Percentiles rank a stretch among this genome's conserved stretches.
phyloP scores from a whole-genome alignment of 768 basidiomycete species.

The Podaxis sp. region DNA sequence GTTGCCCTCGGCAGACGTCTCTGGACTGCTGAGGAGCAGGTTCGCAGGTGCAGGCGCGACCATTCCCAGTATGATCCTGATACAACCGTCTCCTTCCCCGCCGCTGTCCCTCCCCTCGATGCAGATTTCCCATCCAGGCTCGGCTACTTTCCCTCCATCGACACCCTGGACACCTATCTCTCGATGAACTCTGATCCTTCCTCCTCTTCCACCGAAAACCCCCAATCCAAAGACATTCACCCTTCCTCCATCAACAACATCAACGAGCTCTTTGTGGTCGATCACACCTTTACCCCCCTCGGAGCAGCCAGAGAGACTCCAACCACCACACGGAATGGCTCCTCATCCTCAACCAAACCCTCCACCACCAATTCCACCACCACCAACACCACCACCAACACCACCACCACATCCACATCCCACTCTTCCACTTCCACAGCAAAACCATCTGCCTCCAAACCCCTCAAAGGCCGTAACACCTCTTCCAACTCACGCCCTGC shows the following conservation, averaged over 20 bases:
- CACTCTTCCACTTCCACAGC: background rate
- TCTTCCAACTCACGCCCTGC: constrained; percentile 20
- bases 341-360: too few species aligned
- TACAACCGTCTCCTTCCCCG: background rate
- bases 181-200: background rate
- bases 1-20: constrained; percentile 47
- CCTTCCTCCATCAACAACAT: background rate
- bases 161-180: background rate
- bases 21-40: constrained; percentile 48
- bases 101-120: constrained; percentile 6
- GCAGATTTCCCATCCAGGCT: background rate
- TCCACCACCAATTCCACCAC: too few species aligned
- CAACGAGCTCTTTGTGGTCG: constrained; percentile 10
- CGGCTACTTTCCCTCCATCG: background rate
- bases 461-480: background rate
- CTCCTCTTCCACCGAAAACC: background rate
- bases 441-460: background rate
- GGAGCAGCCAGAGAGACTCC: constrained; percentile 18
- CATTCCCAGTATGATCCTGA: constrained; percentile 7
- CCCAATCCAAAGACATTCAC: background rate
- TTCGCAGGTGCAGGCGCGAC: background rate
- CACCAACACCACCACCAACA: too few species aligned
- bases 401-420: background rate
- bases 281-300: constrained; percentile 27
- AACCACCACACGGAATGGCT: background rate